These are phyloP conservation scores for Lentinus brumalis DNA, from an alignment of 768 basidiomycete species.

Conservation along the genomic window DNA sequence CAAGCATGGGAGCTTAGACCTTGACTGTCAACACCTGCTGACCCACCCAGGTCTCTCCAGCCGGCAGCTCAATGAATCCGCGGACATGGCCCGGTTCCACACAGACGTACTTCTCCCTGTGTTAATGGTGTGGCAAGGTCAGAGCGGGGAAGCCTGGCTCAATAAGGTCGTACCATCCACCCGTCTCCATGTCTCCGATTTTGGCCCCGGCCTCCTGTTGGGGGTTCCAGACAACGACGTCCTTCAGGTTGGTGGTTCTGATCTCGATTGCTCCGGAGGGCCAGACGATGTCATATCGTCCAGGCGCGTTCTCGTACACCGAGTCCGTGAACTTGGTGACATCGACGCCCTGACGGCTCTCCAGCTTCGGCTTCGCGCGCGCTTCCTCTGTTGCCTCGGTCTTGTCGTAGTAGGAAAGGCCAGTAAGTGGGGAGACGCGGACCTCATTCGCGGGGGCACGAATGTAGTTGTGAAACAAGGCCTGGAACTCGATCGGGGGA, in stretches of 20 bases:
- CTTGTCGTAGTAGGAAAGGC: slow-evolving; percentile 79
- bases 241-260: slow-evolving; percentile 58
- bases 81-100: slow-evolving; percentile 88
- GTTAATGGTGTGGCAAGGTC: slow-evolving; percentile 1
- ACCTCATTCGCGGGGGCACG: slow-evolving; percentile 60
- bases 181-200: slow-evolving; percentile 88
- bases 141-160: neutral
- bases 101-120: slow-evolving; percentile 83
- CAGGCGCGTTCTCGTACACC: slow-evolving; percentile 69
- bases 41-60: slow-evolving; percentile 76
- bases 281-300: slow-evolving; percentile 62
- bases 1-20: slow-evolving; percentile 1
- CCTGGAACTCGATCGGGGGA: slow-evolving; percentile 79
- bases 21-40: slow-evolving; percentile 62
- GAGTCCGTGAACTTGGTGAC: slow-evolving; percentile 71
- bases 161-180: slow-evolving; percentile 67
- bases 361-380: slow-evolving; percentile 51
- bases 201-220: slow-evolving; percentile 64
- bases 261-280: slow-evolving; percentile 56
- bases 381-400: slow-evolving; percentile 58
- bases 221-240: slow-evolving; percentile 97
- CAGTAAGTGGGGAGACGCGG: slow-evolving; percentile 64
- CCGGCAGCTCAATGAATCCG: slow-evolving; percentile 63
- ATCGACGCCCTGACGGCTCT: slow-evolving; percentile 64
- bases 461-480: slow-evolving; percentile 91